These are phyloP conservation scores for Chaetomium strumarium DNA, from an alignment of 2,329 filamentous ascomycete genomes.

Conservation along the genomic window DNA sequence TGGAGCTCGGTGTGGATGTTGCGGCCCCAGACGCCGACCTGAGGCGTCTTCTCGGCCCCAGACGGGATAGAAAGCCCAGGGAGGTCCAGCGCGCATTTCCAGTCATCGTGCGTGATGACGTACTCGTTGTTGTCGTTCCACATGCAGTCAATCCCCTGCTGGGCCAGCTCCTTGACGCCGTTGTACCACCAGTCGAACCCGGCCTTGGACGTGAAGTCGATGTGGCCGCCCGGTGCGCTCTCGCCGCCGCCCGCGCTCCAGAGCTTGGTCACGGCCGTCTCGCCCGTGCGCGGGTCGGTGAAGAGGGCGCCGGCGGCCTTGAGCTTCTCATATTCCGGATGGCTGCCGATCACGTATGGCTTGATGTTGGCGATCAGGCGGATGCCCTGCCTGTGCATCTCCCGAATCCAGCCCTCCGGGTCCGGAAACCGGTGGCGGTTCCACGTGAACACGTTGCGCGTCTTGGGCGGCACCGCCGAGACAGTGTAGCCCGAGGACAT, in stretches of 20 bases:
- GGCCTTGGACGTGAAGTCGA: constrained; percentile 6
- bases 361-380: constrained; percentile 9
- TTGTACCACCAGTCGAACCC: constrained; percentile 4
- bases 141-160: constrained; percentile 8
- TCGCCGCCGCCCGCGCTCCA: constrained; percentile 8
- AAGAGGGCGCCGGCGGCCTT: constrained; percentile 4
- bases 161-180: constrained; percentile 3
- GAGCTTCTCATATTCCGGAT: constrained; percentile 6
- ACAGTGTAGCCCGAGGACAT: constrained; percentile 9
- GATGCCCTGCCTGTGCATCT: constrained; percentile 1
- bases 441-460: constrained; percentile 8
- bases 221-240: constrained; percentile 6
- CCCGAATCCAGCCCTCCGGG: constrained; percentile 5
- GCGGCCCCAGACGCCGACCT: constrained; percentile 6
- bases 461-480: constrained; percentile 4
- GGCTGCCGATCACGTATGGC: constrained; percentile 7
- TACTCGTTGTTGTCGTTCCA: constrained; percentile 11
- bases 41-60: background rate
- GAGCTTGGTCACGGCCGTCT: constrained; percentile 7
- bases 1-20: constrained; percentile 6
- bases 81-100: constrained; percentile 3
- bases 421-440: constrained; percentile 8
- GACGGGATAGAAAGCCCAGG: background rate
- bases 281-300: constrained; percentile 1
- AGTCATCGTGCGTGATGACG: constrained; percentile 5